Evolutionary conservation across 2,329 filamentous ascomycete genomes (phyloP), one percentile per base, ranked within the genome.

Genomic region (Ceratocystis papillata): DNA sequence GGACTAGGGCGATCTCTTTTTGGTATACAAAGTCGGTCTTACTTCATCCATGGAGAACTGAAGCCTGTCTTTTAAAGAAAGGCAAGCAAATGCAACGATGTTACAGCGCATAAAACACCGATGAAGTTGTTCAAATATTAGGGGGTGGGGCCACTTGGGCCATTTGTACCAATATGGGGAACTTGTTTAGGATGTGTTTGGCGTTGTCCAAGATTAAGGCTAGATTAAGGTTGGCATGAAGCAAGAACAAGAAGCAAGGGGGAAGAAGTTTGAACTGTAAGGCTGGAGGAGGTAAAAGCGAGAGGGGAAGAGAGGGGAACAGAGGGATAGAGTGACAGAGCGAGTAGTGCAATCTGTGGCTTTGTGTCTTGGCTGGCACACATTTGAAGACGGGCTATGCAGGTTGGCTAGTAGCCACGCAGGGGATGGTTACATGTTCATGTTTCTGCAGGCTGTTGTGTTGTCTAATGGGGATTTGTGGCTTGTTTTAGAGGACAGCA

Each of bases 191-290:
- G 53, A 57, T 57, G 22, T 57, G 53, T 57, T 57, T 57, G 53
- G 53, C 8, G 53, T 30, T 57, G 53, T 33, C 30, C 22, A 57
- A 57, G 53, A 15, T 57, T 57, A 57, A 57, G 53, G 53, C 53
- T 57, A 57, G 53, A 57, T 57, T 57, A 57, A 57, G 53, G 53
- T 57, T 57, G 53, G 25, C 53, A 30, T 57, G 53, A 57, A 57
- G 53, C 25, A 57, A 57, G 53, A 57, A 12, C 53, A 57, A 7
- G 53, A 57, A 17, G 53, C 53, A 57, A 57, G 53, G 53, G 46
- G 53, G 28, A 33, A 5, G 48, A 53, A 25, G 25, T 25, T 25
- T 22, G n/a, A 25, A 50, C 20, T 50, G 5, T 50, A 50, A 50
- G 48, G 48, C 37, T 41, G 37, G 48, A 50, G n/a, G n/a, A 25